A percentile compares a stretch with the other conserved stretches of the same genome.
phyloP scores from a whole-genome alignment of 2,329 filamentous ascomycete genomes.

The Cadophora luteo-olivacea region DNA sequence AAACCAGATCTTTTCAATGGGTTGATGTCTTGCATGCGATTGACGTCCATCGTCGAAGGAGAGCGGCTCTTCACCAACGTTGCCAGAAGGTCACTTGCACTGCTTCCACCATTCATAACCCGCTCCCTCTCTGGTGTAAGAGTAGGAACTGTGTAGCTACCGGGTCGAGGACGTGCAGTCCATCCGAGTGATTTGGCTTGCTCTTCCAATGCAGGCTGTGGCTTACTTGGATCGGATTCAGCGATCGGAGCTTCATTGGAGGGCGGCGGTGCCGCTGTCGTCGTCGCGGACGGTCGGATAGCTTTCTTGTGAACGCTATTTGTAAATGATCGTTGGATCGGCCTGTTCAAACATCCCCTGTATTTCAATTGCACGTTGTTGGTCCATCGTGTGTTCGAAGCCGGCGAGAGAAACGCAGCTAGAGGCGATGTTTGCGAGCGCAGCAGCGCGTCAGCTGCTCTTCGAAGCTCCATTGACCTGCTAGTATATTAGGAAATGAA shows the following conservation, averaged over 20 bases:
- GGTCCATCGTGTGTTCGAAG: slow-evolving; percentile 34
- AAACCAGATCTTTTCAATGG: not conserved
- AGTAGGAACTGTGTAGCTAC: not conserved
- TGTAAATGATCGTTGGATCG: slow-evolving; percentile 23
- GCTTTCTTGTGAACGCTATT: slow-evolving; percentile 25
- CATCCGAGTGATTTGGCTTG: slow-evolving; percentile 18
- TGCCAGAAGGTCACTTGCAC: slow-evolving; percentile 12
- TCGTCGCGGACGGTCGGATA: slow-evolving; percentile 11
- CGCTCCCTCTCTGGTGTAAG: slow-evolving; percentile 13
- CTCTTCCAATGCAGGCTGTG: not conserved
- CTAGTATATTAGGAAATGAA: slow-evolving; percentile 23
- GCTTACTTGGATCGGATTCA: slow-evolving; percentile 5
- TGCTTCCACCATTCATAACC: slow-evolving; percentile 13
- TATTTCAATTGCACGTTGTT: slow-evolving; percentile 28
- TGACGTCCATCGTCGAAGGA: slow-evolving; percentile 10
- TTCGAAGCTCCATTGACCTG: slow-evolving; percentile 46
- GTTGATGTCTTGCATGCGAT: slow-evolving; percentile 1
- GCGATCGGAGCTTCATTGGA: slow-evolving; percentile 2
- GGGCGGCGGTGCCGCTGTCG: slow-evolving; percentile 19
- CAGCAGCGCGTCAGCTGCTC: slow-evolving; percentile 42
- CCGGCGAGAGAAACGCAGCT: slow-evolving; percentile 39
- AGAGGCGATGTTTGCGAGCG: slow-evolving; percentile 40
- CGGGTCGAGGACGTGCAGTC: slow-evolving; percentile 4
- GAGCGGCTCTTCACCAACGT: not conserved
- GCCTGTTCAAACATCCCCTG: slow-evolving; percentile 18